Base-by-base conservation (phyloP, 2,329 filamentous ascomycete genomes). In the Hypoxylon sp. region DNA sequence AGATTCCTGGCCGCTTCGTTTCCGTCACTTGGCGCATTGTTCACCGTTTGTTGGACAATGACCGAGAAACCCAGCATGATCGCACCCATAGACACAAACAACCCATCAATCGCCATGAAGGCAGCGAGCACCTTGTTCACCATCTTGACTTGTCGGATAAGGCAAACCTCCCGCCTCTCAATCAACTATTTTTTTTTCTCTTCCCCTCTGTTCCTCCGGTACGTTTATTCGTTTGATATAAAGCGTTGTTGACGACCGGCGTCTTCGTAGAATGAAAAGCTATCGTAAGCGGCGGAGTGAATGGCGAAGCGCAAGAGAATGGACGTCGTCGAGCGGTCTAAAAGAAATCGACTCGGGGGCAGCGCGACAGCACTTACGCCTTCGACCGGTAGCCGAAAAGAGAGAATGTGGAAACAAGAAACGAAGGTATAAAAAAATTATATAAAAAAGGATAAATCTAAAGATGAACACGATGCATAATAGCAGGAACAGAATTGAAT, bases 61-160 rank as follows among this genome's bases (percentile, higher is more conserved):
- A 83, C 66, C 43, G 75, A 78, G 68, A 83, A 83, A 49, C 73
- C 79, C 54, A 84, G 69, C 66, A 80, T 76, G 64, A 84, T 69
- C 60, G 77, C 73, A 46, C 81, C 81, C 53, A 79, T 78, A 46
- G 71, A 64, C 58, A 79, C 73, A 67, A 84, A 83, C 60, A 83
- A 67, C 47, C 72, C 55, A 65, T 82, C 78, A 64, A 73, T 69
- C 57, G 67, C 68, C 57, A 81, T 64, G 50, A 80, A 79, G 59
- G 77, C 69, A 57, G 75, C 59, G 52, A 82, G 75, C 55, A 84
- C 73, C 60, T 79, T 81, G 75, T 80, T 83, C 51, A 73, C 75
- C 80, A 83, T 84, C 35, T 61, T 69, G 61, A 56, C 26, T n/a
- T 31, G 12, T 27, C 29, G 38, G 21, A 19, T 26, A 40, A 15